These are phyloP conservation scores for Plasmodium sp. DNA, from an alignment of 169 alveolate species.

Conservation along the genomic window DNA sequence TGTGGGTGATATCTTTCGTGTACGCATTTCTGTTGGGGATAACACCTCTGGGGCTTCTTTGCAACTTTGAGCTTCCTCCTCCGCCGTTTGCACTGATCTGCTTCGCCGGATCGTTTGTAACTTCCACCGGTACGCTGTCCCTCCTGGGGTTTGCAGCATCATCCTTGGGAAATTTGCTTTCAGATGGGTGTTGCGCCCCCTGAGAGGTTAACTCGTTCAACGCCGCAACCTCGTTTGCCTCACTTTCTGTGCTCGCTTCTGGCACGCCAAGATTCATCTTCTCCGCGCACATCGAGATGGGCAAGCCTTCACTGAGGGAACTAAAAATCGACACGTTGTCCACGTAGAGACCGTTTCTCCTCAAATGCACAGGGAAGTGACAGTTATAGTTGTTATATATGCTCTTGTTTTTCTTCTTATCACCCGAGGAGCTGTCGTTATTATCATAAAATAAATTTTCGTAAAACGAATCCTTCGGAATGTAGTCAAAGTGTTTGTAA, in stretches of 20 bases:
- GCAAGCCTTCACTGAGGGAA: slow-evolving; percentile 32
- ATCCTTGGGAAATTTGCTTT: not conserved
- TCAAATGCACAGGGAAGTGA: slow-evolving; percentile 75
- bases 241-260: not conserved
- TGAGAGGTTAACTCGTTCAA: not conserved
- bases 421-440: not conserved
- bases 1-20: slow-evolving; percentile 16
- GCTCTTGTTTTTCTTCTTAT: slow-evolving; percentile 15
- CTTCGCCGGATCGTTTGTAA: not conserved
- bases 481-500: slow-evolving; percentile 25
- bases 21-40: not conserved
- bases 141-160: not conserved
- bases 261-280: not conserved
- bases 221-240: not conserved
- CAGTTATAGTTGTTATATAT: slow-evolving; percentile 73
- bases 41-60: not conserved
- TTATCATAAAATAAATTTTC: slow-evolving; percentile 24
- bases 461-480: slow-evolving; percentile 52
- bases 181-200: not conserved
- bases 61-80: not conserved
- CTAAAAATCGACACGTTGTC: slow-evolving; percentile 52
- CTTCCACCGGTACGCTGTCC: not conserved
- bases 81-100: not conserved
- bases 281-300: not conserved
- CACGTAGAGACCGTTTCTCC: slow-evolving; percentile 72